Conservation (phyloP, 257 asterid species). For the Orobanche coerulescens region DNA sequence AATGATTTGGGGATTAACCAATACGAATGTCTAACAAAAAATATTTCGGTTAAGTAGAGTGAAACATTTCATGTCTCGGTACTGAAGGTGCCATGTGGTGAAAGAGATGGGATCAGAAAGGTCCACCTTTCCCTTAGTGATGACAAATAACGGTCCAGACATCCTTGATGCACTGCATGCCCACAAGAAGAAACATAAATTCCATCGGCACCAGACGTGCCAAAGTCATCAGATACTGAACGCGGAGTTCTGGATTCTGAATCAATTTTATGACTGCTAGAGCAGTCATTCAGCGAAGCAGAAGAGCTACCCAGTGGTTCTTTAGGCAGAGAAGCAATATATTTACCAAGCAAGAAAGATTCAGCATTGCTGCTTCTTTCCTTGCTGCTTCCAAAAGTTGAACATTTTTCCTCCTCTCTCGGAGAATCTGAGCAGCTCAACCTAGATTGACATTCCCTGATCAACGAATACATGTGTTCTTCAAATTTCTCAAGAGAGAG, state of each 20-base stretch:
- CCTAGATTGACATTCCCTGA: conserved; percentile 35
- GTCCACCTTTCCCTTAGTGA: conserved; percentile 87
- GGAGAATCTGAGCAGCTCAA: conserved; percentile 23
- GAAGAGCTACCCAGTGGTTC: conserved; percentile 51
- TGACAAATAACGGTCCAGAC: conserved; percentile 83
- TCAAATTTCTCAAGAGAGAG: conserved; percentile 55
- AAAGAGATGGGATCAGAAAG: conserved; percentile 8
- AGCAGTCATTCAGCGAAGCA: conserved; percentile 39
- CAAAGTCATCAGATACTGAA: conserved; percentile 48
- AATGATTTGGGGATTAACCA: too few species aligned
- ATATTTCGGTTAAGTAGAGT: conserved; percentile 1
- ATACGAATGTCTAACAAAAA: neutral
- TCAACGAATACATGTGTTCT: conserved; percentile 46
- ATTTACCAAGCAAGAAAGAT: conserved; percentile 69
- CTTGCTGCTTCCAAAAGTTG: conserved; percentile 28
- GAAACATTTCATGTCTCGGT: conserved; percentile 1
- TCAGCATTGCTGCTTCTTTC: conserved; percentile 32
- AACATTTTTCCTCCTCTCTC: conserved; percentile 23
- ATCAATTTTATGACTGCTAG: conserved; percentile 33
- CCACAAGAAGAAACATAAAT: conserved; percentile 90
- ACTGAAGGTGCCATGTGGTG: neutral
- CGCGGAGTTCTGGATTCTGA: conserved; percentile 26
- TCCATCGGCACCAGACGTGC: conserved; percentile 71
- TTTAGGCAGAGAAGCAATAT: conserved; percentile 62
- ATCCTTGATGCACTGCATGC: conserved; percentile 97